Conservation (phyloP, 225 moss, liverwort and hornwort genomes). For the Neckera pumila region DNA sequence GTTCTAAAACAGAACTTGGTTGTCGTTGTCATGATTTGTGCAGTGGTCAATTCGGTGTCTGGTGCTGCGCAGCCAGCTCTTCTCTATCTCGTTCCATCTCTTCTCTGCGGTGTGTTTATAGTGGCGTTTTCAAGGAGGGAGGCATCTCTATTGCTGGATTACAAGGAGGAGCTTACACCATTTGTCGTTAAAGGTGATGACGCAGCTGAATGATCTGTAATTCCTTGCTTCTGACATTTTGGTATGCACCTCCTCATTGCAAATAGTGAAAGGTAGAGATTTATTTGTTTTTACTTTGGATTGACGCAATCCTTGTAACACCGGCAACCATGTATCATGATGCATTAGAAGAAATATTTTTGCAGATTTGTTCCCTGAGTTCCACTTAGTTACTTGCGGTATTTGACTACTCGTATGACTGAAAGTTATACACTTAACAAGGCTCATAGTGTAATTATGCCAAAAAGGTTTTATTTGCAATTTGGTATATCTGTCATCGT, state of each 20-base stretch:
- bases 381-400: no score
- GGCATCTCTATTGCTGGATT: conserved; percentile 73
- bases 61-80: conserved; percentile 97
- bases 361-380: background rate
- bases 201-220: conserved; percentile 19
- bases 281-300: background rate
- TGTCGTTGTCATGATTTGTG: background rate
- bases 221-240: background rate
- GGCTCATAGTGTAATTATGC: background rate
- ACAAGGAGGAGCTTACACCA: conserved; percentile 71
- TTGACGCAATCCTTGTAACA: background rate
- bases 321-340: background rate
- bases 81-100: conserved; percentile 82
- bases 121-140: conserved; percentile 87
- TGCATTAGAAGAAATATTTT: background rate
- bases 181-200: conserved; percentile 51
- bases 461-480: background rate
- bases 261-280: background rate
- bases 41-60: conserved; percentile 82
- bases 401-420: background rate
- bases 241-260: background rate
- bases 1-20: background rate
- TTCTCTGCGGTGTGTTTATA: conserved; percentile 76
- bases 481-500: background rate
- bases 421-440: background rate